phyloP scores from a whole-genome alignment of 305 asterid species.

The Rubia tinctorum region DNA sequence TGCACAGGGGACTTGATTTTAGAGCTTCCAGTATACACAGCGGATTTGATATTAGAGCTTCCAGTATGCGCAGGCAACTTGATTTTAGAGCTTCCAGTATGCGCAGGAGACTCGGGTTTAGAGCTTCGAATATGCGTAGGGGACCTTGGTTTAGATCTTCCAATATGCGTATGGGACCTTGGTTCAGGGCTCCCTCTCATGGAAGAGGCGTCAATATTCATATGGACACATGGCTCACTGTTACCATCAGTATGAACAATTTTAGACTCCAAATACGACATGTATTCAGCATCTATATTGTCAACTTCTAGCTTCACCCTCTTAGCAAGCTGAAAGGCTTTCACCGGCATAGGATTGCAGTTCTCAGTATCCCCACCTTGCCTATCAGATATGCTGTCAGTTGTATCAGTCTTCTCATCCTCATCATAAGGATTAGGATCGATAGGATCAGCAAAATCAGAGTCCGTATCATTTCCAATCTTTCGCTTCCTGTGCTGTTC shows the following conservation, averaged over 20 bases:
- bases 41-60: too few relatives aligned
- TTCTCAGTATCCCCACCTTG: conserved; percentile 1
- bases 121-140: neutral
- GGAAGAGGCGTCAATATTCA: neutral
- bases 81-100: neutral
- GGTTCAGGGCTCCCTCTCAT: neutral
- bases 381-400: neutral
- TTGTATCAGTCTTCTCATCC: neutral
- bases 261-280: neutral
- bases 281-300: neutral
- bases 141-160: neutral
- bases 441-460: neutral
- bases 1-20: too few relatives aligned
- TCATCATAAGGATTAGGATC: neutral
- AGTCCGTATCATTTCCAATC: neutral
- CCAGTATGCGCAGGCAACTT: neutral
- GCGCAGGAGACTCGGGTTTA: neutral
- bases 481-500: neutral
- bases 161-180: neutral
- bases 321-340: neutral
- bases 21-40: too few relatives aligned
- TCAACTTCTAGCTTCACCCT: neutral
- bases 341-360: neutral
- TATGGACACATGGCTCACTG: neutral
- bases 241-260: neutral